Base-by-base conservation (phyloP, 768 basidiomycete species). In the Pleurotus ostreatus region DNA sequence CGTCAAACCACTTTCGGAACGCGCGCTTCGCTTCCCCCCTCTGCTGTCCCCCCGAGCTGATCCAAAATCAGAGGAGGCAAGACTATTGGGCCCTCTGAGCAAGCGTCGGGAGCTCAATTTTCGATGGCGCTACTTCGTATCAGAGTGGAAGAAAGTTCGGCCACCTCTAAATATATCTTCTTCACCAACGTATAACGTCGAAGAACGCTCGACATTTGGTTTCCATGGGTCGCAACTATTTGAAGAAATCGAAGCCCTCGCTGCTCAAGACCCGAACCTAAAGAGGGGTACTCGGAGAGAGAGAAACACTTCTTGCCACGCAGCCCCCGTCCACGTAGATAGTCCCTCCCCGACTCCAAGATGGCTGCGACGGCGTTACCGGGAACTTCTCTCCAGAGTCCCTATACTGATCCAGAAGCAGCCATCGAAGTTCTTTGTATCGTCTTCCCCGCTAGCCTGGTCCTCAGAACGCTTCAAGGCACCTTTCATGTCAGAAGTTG, bases 71-170 rank as follows among this genome's bases (percentile, higher is more conserved):
- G 74, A 80, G 55, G 85, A 88, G 53, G 83, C 84, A 1, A 66
- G 66, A 25, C 61, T 86, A 3, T 70, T 88, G 34, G 89, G 89
- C 2, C 80, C 77, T 8, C 72, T 91, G 43, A 88, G 87, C 73
- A 88, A 82, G 64, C 82, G 90, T 37, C 80, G 89, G 44, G 81
- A 90, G 66, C 76, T 83, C 48, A 93, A 94, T 68, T 75, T 84
- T 46, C 82, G 83, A 18, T 82, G 86, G 83, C 80, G 83, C 18
- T 88, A 77, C 63, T 90, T 84, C 68, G 70, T 66, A 13, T 61
- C 59, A 8, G 80, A 89, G 64, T 74, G 74, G 60, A 78, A 74
- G 62, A 86, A 83, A 60, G 69, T 85, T 20, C 63, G 70, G 2
- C 83, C 85, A 22, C 89, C 91, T 5, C 66, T 91, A n/a, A 74